These are phyloP conservation scores for Verbena officinalis DNA, from an alignment of 257 asterid species.

Conservation along the genomic window DNA sequence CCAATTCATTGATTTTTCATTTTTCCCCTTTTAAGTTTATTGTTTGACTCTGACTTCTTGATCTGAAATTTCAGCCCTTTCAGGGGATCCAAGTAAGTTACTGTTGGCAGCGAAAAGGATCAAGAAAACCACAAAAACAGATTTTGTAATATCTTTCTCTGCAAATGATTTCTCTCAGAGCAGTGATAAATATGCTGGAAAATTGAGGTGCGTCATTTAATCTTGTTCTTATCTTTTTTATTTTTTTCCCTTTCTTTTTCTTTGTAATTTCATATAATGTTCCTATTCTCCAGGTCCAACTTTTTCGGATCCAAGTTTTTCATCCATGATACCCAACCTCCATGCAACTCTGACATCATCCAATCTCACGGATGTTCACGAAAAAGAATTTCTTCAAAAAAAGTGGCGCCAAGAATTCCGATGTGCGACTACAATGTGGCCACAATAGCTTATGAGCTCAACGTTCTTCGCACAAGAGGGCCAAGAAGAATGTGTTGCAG, in stretches of 20 bases:
- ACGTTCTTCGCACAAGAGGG: slow-evolving; percentile 74
- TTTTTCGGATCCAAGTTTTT: slow-evolving; percentile 65
- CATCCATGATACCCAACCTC: slow-evolving; percentile 52
- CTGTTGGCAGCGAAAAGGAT: slow-evolving; percentile 64
- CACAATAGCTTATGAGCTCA: slow-evolving; percentile 61
- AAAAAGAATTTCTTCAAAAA: slow-evolving; percentile 45
- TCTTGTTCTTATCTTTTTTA: slow-evolving; percentile 4
- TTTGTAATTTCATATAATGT: background rate
- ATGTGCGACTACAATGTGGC: slow-evolving; percentile 52
- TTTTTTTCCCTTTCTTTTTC: too few species aligned
- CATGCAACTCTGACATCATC: slow-evolving; percentile 38
- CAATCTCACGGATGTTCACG: slow-evolving; percentile 41
- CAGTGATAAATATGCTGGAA: slow-evolving; percentile 56
- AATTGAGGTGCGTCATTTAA: slow-evolving; percentile 43
- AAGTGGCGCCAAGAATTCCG: slow-evolving; percentile 46
- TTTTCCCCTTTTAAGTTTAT: background rate
- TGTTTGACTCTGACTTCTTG: slow-evolving; percentile 24
- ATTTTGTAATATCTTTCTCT: slow-evolving; percentile 54
- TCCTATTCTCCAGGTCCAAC: slow-evolving; percentile 54
- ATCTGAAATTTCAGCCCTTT: slow-evolving; percentile 45
- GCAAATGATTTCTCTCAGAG: slow-evolving; percentile 57
- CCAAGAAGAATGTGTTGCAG: slow-evolving; percentile 68
- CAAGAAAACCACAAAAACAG: slow-evolving; percentile 55
- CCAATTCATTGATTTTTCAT: background rate
- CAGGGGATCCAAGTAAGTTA: slow-evolving; percentile 64